Evolutionary conservation across 2,329 filamentous ascomycete genomes (phyloP).

Genomic region (Aureobasidium subglaciale): DNA sequence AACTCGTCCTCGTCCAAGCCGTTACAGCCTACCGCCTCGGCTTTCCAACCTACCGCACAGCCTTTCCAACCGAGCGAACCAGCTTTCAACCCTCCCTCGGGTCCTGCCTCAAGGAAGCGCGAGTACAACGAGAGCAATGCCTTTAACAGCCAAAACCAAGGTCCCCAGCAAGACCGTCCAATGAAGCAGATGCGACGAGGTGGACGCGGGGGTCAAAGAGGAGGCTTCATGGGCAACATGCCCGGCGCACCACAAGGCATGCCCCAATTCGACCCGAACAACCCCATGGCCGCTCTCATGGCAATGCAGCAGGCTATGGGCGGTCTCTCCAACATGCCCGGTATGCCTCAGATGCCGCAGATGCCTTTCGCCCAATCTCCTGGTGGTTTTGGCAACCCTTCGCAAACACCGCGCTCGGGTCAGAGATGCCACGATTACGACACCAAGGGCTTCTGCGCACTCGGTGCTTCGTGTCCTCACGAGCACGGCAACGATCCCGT

Average conservation of each 20-base stretch:
- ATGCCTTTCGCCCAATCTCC: slow-evolving; percentile 28
- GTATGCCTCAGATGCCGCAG: slow-evolving; percentile 39
- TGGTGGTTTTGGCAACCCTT: slow-evolving; percentile 18
- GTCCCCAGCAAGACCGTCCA: slow-evolving; percentile 35
- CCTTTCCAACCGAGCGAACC: slow-evolving; percentile 6
- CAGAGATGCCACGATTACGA: slow-evolving; percentile 64
- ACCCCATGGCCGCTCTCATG: slow-evolving; percentile 55
- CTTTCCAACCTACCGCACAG: slow-evolving; percentile 9
- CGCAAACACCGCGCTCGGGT: slow-evolving; percentile 23
- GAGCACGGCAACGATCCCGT: slow-evolving; percentile 57
- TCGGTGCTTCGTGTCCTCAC: slow-evolving; percentile 60
- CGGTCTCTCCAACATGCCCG: slow-evolving; percentile 28
- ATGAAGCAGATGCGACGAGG: slow-evolving; percentile 57
- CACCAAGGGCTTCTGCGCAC: slow-evolving; percentile 62
- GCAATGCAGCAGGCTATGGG: slow-evolving; percentile 50
- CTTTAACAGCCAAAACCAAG: slow-evolving; percentile 28
- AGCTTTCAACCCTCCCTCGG: slow-evolving; percentile 22
- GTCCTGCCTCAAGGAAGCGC: slow-evolving; percentile 45
- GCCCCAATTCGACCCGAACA: slow-evolving; percentile 50
- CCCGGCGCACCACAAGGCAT: slow-evolving; percentile 41
- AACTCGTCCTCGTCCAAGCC: slow-evolving; percentile 31
- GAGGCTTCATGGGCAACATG: slow-evolving; percentile 16
- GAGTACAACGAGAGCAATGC: slow-evolving; percentile 45
- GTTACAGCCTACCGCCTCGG: slow-evolving; percentile 7
- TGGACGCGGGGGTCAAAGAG: slow-evolving; percentile 33